Conservation (phyloP, 2,329 filamentous ascomycete genomes). For the Fusarium palustre region DNA sequence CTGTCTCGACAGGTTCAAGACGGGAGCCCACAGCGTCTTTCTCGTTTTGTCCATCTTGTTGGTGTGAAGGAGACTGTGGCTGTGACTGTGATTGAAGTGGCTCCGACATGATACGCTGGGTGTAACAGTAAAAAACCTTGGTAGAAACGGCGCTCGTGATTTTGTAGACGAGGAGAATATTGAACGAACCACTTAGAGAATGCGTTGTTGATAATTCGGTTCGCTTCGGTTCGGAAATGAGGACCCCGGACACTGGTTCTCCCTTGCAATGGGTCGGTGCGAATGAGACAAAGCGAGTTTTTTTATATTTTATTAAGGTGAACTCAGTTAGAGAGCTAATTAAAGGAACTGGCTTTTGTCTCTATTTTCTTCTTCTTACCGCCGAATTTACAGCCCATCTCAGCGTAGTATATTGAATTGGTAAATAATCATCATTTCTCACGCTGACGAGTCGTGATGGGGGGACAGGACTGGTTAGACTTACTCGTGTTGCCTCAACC, state of each 20-base stretch:
- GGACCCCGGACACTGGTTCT: neutral
- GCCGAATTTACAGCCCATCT: neutral
- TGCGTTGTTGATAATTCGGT: neutral
- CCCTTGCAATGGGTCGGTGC: neutral
- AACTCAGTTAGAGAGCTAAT: neutral
- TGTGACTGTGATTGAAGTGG: conserved; percentile 13
- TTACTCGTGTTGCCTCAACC: neutral
- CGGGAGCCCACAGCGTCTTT: conserved; percentile 15
- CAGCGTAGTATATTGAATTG: neutral
- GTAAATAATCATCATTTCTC: neutral
- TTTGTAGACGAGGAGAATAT: conserved; percentile 22
- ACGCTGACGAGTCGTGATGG: neutral
- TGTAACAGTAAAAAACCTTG: neutral
- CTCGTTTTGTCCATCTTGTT: conserved; percentile 25
- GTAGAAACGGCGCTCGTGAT: conserved; percentile 12
- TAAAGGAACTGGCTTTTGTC: neutral
- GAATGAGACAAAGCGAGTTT: neutral
- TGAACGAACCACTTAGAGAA: conserved; percentile 3
- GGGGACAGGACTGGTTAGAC: neutral
- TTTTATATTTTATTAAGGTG: too few species aligned
- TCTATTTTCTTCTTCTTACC: too few species aligned
- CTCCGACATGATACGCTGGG: conserved; percentile 20
- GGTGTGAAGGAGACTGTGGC: conserved; percentile 10
- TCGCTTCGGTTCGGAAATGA: conserved; percentile 23
- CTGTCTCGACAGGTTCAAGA: conserved; percentile 38